Conservation (phyloP, 2,329 filamentous ascomycete species). For the Diaporthe ilicicola region DNA sequence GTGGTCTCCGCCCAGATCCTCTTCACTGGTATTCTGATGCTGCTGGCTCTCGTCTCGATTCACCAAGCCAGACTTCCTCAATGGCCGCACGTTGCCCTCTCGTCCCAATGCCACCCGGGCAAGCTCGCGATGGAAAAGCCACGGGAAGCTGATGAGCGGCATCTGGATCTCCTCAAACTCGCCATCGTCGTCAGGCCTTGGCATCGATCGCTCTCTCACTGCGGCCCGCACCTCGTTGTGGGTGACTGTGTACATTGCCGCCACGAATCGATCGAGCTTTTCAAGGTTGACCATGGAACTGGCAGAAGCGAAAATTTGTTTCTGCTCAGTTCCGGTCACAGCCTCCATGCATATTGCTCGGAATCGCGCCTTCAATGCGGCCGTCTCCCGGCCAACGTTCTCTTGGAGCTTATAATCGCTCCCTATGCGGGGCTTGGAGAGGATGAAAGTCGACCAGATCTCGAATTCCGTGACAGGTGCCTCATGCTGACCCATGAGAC, state of each 20-base stretch:
- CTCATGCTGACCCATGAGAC: conserved; percentile 85
- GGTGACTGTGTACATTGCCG: conserved; percentile 89
- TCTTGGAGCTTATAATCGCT: conserved; percentile 89
- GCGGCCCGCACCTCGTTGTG: conserved; percentile 72
- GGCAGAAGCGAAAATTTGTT: conserved; percentile 54
- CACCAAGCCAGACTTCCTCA: background rate
- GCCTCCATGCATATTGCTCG: conserved; percentile 70
- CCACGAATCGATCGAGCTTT: conserved; percentile 75
- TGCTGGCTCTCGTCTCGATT: background rate
- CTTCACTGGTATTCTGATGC: too few species aligned
- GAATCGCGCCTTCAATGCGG: conserved; percentile 73
- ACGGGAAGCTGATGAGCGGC: conserved; percentile 93
- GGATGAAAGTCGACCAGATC: conserved; percentile 85
- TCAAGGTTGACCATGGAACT: conserved; percentile 52
- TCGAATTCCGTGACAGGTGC: conserved; percentile 86
- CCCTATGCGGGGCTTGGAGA: conserved; percentile 75
- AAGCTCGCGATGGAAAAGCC: conserved; percentile 82
- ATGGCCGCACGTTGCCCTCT: background rate
- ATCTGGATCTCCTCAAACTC: conserved; percentile 56
- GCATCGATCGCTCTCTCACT: conserved; percentile 51
- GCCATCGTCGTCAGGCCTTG: conserved; percentile 38
- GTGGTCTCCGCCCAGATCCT: background rate
- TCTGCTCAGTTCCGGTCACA: conserved; percentile 46
- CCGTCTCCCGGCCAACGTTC: conserved; percentile 75
- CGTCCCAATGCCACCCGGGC: conserved; percentile 69